A percentile compares a stretch with the other conserved stretches of the same genome.
Evolutionary conservation across 176 grass and related monocot genomes (phyloP).

Genomic region (Ampelocalamus luodianensis): DNA sequence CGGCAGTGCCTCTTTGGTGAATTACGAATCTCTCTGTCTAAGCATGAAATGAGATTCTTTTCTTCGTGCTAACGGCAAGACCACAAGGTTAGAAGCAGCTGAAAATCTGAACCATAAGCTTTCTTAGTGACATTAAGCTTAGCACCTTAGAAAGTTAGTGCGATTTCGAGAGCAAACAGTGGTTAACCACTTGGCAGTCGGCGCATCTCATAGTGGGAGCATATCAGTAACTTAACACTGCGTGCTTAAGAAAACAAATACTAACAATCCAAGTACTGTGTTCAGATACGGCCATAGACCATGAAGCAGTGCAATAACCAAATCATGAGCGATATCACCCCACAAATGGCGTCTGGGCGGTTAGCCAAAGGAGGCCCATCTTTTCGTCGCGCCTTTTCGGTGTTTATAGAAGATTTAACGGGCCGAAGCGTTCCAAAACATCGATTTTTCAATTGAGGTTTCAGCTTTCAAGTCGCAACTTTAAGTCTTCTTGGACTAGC

Average conservation of each 20-base stretch:
- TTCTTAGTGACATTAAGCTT: not conserved
- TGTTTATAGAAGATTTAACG: constrained; percentile 40
- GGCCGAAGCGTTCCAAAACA: not conserved
- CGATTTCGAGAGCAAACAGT: not conserved
- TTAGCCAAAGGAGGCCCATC: too few species aligned
- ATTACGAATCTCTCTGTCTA: not conserved
- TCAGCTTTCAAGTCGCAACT: not conserved
- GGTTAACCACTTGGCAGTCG: not conserved
- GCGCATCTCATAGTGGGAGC: not conserved
- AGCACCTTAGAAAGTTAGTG: not conserved
- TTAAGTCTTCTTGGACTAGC: not conserved
- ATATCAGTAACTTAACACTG: too few species aligned
- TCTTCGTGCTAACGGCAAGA: not conserved
- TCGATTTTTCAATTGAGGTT: not conserved
- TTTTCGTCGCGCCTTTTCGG: too few species aligned
- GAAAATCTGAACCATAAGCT: not conserved
- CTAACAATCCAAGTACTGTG: too few species aligned
- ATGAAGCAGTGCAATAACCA: too few species aligned
- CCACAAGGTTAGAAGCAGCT: not conserved
- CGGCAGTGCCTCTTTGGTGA: not conserved
- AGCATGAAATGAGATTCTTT: not conserved
- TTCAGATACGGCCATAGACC: too few species aligned
- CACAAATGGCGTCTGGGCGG: too few species aligned
- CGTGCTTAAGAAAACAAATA: too few species aligned
- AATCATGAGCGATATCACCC: too few species aligned